Evolutionary conservation across 495 filamentous ascomycete genomes (phyloP).

Genomic region (Trichoderma parareesei): DNA sequence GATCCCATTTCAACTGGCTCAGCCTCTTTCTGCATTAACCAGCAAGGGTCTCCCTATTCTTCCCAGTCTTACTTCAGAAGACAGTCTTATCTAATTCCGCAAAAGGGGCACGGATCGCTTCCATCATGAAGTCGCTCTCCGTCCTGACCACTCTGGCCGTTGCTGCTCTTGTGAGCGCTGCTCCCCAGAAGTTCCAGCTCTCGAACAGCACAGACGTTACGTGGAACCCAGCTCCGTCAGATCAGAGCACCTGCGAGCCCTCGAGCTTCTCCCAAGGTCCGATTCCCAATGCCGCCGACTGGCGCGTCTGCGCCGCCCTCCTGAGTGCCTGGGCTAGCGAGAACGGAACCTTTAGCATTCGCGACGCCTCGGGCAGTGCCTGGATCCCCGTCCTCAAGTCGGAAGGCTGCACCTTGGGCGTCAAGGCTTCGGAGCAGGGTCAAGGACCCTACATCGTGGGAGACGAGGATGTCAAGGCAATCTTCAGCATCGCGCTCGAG

Average conservation of each 20-base stretch:
- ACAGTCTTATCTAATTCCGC: not conserved
- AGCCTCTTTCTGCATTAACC: not conserved
- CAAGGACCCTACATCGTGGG: not conserved
- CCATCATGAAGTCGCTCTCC: slow-evolving; percentile 1
- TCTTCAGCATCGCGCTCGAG: not conserved
- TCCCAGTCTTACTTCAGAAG: not conserved
- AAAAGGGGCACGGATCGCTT: not conserved
- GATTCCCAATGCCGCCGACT: not conserved
- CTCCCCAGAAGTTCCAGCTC: not conserved
- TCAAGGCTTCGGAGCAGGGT: not conserved
- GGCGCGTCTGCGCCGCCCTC: slow-evolving; percentile 2
- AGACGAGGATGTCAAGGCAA: not conserved
- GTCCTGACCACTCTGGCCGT: not conserved
- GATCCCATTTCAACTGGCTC: not conserved
- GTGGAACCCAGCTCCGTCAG: not conserved
- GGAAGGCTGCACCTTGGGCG: not conserved
- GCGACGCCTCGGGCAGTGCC: not conserved
- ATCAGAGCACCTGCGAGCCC: not conserved
- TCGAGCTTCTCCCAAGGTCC: not conserved
- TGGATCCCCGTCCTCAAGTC: not conserved
- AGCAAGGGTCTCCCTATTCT: not conserved
- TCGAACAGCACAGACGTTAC: not conserved
- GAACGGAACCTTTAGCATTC: slow-evolving; percentile 2
- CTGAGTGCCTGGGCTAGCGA: not conserved
- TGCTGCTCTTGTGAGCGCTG: not conserved